Evolutionary conservation across 306 rosid genomes (phyloP).

Genomic region (Trifolium dubium): DNA sequence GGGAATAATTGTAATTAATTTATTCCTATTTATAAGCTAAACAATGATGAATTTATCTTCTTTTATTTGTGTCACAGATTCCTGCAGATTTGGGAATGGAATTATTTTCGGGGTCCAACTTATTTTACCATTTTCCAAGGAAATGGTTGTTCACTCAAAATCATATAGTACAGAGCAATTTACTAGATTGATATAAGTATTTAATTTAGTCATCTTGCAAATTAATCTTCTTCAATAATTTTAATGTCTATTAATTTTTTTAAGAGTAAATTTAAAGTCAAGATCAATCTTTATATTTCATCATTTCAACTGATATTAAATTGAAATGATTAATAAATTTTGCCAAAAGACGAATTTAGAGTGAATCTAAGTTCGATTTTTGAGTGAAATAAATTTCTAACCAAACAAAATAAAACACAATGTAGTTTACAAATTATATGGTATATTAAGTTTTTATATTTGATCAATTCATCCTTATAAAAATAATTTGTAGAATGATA

Average conservation of each 20-base stretch:
- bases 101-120: constrained; percentile 32
- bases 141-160: not conserved
- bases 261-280: not conserved
- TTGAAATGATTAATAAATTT: too few relatives aligned
- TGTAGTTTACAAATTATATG: too few relatives aligned
- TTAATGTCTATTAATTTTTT: not conserved
- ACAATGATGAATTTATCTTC: constrained; percentile 5
- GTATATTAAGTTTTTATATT: too few relatives aligned
- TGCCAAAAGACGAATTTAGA: too few relatives aligned
- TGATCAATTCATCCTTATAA: too few relatives aligned
- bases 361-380: too few relatives aligned
- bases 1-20: constrained; percentile 13
- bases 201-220: not conserved
- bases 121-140: not conserved
- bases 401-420: too few relatives aligned
- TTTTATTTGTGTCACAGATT: constrained; percentile 32
- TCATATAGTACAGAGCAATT: not conserved
- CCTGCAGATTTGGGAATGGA: constrained; percentile 27
- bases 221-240: not conserved
- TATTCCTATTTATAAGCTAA: constrained; percentile 15
- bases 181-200: not conserved
- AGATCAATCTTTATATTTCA: too few relatives aligned
- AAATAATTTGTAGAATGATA: too few relatives aligned
- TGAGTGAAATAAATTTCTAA: too few relatives aligned
- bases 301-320: too few relatives aligned